Base-by-base conservation (phyloP, 257 asterid species). In the Solanum etuberosum region DNA sequence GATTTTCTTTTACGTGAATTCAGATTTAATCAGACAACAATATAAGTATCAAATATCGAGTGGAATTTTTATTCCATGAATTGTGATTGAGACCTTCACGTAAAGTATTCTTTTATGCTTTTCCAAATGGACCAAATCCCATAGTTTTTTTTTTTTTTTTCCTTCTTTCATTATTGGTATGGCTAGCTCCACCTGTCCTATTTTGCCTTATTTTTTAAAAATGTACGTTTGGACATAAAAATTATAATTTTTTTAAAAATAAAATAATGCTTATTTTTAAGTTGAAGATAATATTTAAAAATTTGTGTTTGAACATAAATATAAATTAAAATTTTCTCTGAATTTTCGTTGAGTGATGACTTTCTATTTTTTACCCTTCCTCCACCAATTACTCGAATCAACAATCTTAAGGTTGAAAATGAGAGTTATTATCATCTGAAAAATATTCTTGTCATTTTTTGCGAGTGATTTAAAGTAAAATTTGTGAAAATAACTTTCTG, bases 41-140 rank as follows among this genome's bases (percentile, higher is more conserved):
- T 23, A 61, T n/a, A 61, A n/a, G 1, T n/a, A 4, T 10, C 7
- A 63, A 10, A 63, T 4, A 23, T 63, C 1, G 3, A 11, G 7
- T 9, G 7, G 2, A 61, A 13, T 13, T 4, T 48, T 48, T 14
- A 13, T 13, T 80, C 31, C 15, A 29, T 29, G 12, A 46, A 29
- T 7, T 29, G 11, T 80, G 61, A 46, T 46, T 29, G 25, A 78
- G 65, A 46, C 42, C 25, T 21, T 43, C 65, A 18, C 10, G 5
- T 77, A 34, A 77, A 43, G 51, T 78, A 43, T 78, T 78, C 67
- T 11, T 80, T 80, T 80, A 42, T 77, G 63, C 37, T 42, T 77
- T 73, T 7, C 35, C n/a, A 16, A 80, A 43, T 42, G 80, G 80
- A 34, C 27, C 43, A 16, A 71, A 34, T 34, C 27, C 40, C 38